phyloP scores from a whole-genome alignment of 2,329 filamentous ascomycete species.

The Neonectria ditissima region DNA sequence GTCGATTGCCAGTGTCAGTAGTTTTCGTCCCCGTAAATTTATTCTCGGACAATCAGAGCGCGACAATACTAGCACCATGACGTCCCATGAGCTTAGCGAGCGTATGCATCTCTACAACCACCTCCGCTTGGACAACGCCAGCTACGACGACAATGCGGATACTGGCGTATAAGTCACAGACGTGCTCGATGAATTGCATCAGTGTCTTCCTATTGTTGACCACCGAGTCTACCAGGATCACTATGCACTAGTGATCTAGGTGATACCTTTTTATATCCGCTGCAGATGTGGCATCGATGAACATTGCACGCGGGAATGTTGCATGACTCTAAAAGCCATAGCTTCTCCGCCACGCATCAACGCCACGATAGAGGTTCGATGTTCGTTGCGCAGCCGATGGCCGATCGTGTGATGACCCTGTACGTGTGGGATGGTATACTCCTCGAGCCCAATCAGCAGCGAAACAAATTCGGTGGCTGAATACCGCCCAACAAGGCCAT shows the following conservation, averaged over 20 bases:
- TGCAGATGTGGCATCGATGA: conserved; percentile 58
- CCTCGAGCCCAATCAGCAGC: conserved; percentile 62
- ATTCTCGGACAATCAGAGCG: conserved; percentile 67
- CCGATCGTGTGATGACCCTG: conserved; percentile 59
- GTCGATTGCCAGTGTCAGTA: conserved; percentile 69
- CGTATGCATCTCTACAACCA: conserved; percentile 29
- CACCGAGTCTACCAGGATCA: conserved; percentile 71
- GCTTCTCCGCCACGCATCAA: conserved; percentile 74
- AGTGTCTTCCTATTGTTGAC: conserved; percentile 58
- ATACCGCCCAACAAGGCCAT: conserved; percentile 63
- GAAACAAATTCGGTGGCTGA: conserved; percentile 63
- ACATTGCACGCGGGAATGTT: conserved; percentile 62
- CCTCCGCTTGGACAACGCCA: conserved; percentile 63
- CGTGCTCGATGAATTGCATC: conserved; percentile 16
- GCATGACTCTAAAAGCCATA: conserved; percentile 70
- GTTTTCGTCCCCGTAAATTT: conserved; percentile 63
- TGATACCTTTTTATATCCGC: conserved; percentile 58
- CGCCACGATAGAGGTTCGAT: conserved; percentile 64
- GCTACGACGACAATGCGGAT: conserved; percentile 66
- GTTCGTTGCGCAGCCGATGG: conserved; percentile 60
- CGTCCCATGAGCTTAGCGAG: conserved; percentile 36
- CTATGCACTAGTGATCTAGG: conserved; percentile 51
- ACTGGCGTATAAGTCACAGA: conserved; percentile 54
- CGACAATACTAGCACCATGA: conserved; percentile 55
- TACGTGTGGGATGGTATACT: conserved; percentile 62